phyloP scores from a whole-genome alignment of 331 rosid genomes.

The Quercus lobata region DNA sequence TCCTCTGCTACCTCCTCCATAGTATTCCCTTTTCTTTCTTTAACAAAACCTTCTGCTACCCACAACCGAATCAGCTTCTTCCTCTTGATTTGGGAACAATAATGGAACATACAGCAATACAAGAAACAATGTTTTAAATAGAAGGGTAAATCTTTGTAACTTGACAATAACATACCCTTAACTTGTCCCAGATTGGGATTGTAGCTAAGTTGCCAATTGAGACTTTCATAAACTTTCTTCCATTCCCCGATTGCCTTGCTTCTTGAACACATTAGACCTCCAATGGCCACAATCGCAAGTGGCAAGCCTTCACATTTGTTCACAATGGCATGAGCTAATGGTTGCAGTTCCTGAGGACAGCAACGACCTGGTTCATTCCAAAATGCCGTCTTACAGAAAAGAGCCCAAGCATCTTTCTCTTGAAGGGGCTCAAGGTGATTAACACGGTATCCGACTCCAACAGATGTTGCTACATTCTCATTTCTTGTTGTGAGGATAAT shows the following conservation, averaged over 20 bases:
- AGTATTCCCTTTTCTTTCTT: background rate
- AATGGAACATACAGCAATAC: background rate
- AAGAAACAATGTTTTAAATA: background rate
- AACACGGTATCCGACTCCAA: background rate
- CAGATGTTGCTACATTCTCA: background rate
- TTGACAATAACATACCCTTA: background rate
- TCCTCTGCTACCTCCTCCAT: background rate
- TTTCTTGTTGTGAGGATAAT: background rate
- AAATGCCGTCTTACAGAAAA: conserved; percentile 1
- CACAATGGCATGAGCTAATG: background rate
- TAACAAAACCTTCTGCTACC: background rate
- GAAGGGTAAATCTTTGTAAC: background rate
- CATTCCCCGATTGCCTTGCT: background rate
- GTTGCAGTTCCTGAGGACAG: background rate
- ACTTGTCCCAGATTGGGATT: background rate
- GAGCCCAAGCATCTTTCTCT: background rate
- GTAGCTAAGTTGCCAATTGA: background rate
- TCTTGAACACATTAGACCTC: background rate
- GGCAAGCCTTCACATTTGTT: conserved; percentile 6
- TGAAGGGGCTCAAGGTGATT: background rate
- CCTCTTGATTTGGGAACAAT: background rate
- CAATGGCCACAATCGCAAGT: too few species aligned
- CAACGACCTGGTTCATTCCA: background rate
- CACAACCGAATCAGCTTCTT: background rate
- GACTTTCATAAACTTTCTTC: background rate